Percentiles rank a stretch among this genome's conserved stretches.
phyloP scores from a whole-genome alignment of 306 rosid genomes.

The Rosa lucieae region DNA sequence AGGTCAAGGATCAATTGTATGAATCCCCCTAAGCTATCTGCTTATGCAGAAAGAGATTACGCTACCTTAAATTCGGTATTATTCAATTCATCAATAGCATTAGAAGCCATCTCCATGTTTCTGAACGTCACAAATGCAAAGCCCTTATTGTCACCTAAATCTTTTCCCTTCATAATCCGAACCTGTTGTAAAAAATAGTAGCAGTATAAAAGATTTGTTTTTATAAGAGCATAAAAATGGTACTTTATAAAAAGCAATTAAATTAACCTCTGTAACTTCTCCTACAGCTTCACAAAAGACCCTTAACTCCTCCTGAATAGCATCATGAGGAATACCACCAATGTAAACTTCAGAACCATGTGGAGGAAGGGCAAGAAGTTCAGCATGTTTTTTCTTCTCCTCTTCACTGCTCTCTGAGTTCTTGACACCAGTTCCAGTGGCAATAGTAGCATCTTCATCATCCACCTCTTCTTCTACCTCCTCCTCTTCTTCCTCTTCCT shows the following conservation, averaged over 20 bases:
- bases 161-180: constrained; percentile 87
- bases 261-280: constrained; percentile 74
- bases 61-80: constrained; percentile 76
- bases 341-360: constrained; percentile 96
- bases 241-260: constrained; percentile 16
- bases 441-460: constrained; percentile 43
- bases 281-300: constrained; percentile 71
- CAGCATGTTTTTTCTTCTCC: constrained; percentile 69
- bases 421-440: constrained; percentile 24
- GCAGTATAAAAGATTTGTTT: constrained; percentile 19
- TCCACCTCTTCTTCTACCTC: constrained; percentile 57
- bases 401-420: constrained; percentile 40
- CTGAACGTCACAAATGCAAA: constrained; percentile 85
- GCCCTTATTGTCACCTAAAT: constrained; percentile 72
- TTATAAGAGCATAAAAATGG: not conserved
- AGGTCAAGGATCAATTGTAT: not conserved
- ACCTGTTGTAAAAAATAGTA: constrained; percentile 58
- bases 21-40: not conserved
- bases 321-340: constrained; percentile 85
- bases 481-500: constrained; percentile 49
- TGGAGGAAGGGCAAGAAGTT: constrained; percentile 95
- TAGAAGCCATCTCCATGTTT: constrained; percentile 76
- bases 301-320: constrained; percentile 66
- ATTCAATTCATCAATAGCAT: constrained; percentile 82
- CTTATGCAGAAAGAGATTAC: not conserved